phyloP scores from a whole-genome alignment of 129 eudicot species.

The Flaveria ramosissima region DNA sequence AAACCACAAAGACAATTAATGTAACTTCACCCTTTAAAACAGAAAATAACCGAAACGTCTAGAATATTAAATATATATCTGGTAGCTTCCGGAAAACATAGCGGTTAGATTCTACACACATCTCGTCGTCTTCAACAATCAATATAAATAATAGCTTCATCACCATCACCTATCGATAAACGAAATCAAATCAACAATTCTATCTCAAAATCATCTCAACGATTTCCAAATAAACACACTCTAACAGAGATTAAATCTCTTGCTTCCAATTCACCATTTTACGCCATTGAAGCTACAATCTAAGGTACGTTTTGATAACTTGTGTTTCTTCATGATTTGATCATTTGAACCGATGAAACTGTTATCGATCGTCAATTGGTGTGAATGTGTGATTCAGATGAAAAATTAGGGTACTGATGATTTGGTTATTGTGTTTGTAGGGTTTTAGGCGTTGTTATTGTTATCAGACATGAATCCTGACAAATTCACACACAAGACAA shows the following conservation, averaged over 20 bases:
- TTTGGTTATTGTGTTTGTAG: constrained; percentile 18
- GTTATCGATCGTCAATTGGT: too few species aligned
- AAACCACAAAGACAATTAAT: neutral
- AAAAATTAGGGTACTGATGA: neutral
- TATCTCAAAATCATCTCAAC: neutral
- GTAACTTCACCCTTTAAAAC: neutral
- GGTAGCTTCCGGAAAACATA: constrained; percentile 27
- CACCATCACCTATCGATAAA: neutral
- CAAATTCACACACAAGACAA: constrained; percentile 91
- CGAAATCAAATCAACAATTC: neutral
- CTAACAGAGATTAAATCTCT: neutral
- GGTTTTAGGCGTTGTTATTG: neutral
- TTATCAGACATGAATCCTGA: constrained; percentile 69
- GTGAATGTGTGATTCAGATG: too few species aligned
- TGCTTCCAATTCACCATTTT: neutral
- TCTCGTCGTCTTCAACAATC: constrained; percentile 6
- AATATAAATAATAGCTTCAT: constrained; percentile 17
- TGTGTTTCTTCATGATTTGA: neutral
- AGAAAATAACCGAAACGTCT: neutral
- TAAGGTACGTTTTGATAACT: neutral
- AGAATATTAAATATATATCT: neutral
- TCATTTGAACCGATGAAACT: neutral
- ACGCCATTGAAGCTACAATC: neutral
- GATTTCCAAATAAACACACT: neutral
- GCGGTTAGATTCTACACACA: constrained; percentile 23